Percentiles rank a stretch among this genome's conserved stretches.
Conservation (phyloP, 129 eudicot species). For the Mikania micrantha region DNA sequence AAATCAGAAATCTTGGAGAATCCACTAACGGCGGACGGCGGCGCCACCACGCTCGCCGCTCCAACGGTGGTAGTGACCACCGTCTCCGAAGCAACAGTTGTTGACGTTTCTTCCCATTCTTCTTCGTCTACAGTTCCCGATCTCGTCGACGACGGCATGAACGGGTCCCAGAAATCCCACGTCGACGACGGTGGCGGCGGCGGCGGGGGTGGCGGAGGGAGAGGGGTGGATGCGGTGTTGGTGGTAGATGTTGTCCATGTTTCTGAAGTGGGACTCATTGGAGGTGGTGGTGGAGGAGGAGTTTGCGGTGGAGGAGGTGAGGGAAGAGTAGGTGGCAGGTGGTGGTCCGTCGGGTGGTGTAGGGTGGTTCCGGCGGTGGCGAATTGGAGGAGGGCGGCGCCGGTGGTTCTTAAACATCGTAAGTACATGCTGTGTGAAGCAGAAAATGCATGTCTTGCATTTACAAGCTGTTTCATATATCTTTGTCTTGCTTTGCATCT, state of each 20-base stretch:
- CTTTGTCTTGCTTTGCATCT: slow-evolving; percentile 82
- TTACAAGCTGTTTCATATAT: slow-evolving; percentile 84
- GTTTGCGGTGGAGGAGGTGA: slow-evolving; percentile 31
- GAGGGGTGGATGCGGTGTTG: slow-evolving; percentile 48
- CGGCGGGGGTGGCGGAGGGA: slow-evolving; percentile 69
- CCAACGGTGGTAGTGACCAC: slow-evolving; percentile 37
- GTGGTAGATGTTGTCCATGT: slow-evolving; percentile 62
- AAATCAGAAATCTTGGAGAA: slow-evolving; percentile 32
- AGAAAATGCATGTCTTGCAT: slow-evolving; percentile 68
- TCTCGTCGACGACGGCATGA: slow-evolving; percentile 59
- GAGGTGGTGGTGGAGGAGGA: slow-evolving; percentile 55
- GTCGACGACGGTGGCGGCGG: slow-evolving; percentile 51
- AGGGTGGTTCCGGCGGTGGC: slow-evolving; percentile 68
- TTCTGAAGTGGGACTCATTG: slow-evolving; percentile 57
- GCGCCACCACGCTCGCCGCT: slow-evolving; percentile 54
- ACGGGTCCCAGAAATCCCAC: slow-evolving; percentile 99
- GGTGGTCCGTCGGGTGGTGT: slow-evolving; percentile 29
- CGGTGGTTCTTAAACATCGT: slow-evolving; percentile 58
- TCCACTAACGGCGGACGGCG: slow-evolving; percentile 53
- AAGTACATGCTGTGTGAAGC: slow-evolving; percentile 68
- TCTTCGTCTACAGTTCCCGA: slow-evolving; percentile 45
- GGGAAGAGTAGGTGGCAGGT: slow-evolving; percentile 12
- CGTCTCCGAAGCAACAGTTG: slow-evolving; percentile 37
- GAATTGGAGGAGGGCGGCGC: slow-evolving; percentile 82
- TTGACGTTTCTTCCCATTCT: slow-evolving; percentile 60